Conservation (phyloP, 202 grass and related monocot species). For the Digitaria exilis region DNA sequence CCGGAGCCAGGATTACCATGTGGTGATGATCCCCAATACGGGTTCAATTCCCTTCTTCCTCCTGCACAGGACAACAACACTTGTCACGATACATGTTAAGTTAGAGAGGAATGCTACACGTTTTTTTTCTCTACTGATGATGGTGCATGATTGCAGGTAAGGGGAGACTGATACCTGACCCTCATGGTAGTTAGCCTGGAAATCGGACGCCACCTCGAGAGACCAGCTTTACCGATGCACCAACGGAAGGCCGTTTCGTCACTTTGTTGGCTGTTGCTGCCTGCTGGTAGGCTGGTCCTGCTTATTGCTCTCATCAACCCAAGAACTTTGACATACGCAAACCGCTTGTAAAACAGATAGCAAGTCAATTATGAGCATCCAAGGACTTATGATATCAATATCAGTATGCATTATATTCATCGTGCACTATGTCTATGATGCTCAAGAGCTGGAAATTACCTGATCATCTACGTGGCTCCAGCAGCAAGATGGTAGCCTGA, state of each 20-base stretch:
- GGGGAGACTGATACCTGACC: not conserved
- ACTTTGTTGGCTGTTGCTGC: not conserved
- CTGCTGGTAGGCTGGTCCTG: not conserved
- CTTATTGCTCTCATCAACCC: not conserved
- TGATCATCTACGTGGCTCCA: no score
- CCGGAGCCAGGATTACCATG: no score
- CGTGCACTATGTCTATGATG: no score
- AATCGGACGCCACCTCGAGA: not conserved
- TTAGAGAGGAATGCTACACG: no score
- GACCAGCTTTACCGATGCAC: not conserved
- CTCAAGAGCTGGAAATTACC: no score
- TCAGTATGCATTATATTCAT: no score
- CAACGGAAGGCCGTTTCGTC: not conserved
- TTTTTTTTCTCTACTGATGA: not conserved
- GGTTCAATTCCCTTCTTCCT: not conserved
- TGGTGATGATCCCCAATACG: no score
- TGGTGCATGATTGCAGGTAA: not conserved
- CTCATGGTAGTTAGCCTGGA: slow-evolving; percentile 4
- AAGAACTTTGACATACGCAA: not conserved
- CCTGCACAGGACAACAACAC: not conserved
- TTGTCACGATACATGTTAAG: not conserved
- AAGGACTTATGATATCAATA: no score
- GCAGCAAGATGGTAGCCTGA: no score
- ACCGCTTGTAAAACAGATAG: not conserved
- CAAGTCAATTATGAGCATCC: no score